Evolutionary conservation across 2,329 filamentous ascomycete species (phyloP).

Genomic region (Domatiomyces catenatus): DNA sequence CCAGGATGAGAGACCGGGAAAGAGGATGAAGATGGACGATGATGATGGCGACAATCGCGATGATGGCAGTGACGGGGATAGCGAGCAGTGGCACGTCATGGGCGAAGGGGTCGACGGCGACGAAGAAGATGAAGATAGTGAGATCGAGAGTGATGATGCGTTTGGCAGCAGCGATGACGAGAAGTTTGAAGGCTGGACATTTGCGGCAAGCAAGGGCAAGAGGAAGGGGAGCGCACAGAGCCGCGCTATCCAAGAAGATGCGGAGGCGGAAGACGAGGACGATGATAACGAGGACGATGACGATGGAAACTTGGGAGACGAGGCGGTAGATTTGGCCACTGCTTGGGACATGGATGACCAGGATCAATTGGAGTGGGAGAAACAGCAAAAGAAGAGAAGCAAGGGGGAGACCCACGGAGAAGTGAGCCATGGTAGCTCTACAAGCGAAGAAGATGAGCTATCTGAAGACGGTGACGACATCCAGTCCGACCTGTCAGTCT

Average conservation of each 20-base stretch:
- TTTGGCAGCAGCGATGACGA: slow-evolving; percentile 83
- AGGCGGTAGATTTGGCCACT: slow-evolving; percentile 47
- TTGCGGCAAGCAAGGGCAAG: slow-evolving; percentile 38
- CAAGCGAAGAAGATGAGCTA: slow-evolving; percentile 28
- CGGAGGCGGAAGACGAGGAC: slow-evolving; percentile 28
- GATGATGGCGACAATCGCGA: slow-evolving; percentile 21
- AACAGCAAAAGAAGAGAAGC: slow-evolving; percentile 21
- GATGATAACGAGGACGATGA: slow-evolving; percentile 31
- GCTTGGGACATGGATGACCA: slow-evolving; percentile 43
- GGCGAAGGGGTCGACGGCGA: slow-evolving; percentile 38
- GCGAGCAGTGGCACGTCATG: slow-evolving; percentile 62
- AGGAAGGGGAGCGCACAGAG: slow-evolving; percentile 8
- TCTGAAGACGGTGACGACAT: slow-evolving; percentile 35
- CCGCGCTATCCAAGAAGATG: slow-evolving; percentile 35
- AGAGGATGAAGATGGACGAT: slow-evolving; percentile 19
- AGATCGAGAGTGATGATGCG: slow-evolving; percentile 62
- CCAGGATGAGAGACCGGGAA: slow-evolving; percentile 23
- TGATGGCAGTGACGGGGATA: slow-evolving; percentile 65
- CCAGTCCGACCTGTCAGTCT: slow-evolving; percentile 36
- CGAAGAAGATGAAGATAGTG: slow-evolving; percentile 50
- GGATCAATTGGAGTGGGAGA: slow-evolving; percentile 30
- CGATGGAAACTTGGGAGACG: slow-evolving; percentile 48
- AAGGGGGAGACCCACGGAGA: slow-evolving; percentile 24
- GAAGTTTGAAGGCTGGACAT: slow-evolving; percentile 61
- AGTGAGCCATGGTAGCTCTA: slow-evolving; percentile 33